phyloP scores from a whole-genome alignment of 495 filamentous ascomycete species.

The Coniosporium apollinis region DNA sequence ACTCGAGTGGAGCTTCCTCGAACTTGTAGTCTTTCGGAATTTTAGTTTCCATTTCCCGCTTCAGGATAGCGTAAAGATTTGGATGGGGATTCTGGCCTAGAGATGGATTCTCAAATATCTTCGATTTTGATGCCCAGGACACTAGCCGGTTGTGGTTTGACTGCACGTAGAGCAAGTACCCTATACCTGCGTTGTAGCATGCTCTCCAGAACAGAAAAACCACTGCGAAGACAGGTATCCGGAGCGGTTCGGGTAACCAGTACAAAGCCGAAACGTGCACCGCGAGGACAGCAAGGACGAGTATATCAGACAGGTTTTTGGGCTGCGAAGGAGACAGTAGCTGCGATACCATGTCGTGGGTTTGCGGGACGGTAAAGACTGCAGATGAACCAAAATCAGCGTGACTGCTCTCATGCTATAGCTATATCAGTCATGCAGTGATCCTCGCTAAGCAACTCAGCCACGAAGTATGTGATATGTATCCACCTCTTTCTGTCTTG shows the following conservation, averaged over 20 bases:
- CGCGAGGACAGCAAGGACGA: constrained; percentile 68
- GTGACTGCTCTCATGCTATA: too few relatives aligned
- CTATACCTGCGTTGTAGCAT: constrained; percentile 86
- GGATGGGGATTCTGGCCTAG: constrained; percentile 69
- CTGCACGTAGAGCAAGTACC: constrained; percentile 73
- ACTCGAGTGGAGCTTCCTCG: constrained; percentile 83
- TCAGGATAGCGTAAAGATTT: constrained; percentile 62
- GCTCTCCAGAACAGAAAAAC: constrained; percentile 85
- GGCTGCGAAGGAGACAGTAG: constrained; percentile 87
- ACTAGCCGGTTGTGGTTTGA: constrained; percentile 76
- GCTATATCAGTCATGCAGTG: too few relatives aligned
- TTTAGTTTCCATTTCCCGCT: constrained; percentile 81
- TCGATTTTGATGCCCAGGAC: constrained; percentile 69
- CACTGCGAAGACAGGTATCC: constrained; percentile 57
- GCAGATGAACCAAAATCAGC: constrained; percentile 6
- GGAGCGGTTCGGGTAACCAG: constrained; percentile 45
- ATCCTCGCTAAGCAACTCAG: background rate
- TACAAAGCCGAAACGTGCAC: constrained; percentile 56
- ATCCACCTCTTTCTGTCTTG: too few relatives aligned
- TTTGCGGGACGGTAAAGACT: constrained; percentile 94
- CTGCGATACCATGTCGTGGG: constrained; percentile 98
- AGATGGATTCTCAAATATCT: constrained; percentile 70
- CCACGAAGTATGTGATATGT: background rate
- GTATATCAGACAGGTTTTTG: constrained; percentile 75
- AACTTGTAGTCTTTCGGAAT: constrained; percentile 90